Evolutionary conservation across 768 basidiomycete species (phyloP).

Genomic region (Nidularia sp.): DNA sequence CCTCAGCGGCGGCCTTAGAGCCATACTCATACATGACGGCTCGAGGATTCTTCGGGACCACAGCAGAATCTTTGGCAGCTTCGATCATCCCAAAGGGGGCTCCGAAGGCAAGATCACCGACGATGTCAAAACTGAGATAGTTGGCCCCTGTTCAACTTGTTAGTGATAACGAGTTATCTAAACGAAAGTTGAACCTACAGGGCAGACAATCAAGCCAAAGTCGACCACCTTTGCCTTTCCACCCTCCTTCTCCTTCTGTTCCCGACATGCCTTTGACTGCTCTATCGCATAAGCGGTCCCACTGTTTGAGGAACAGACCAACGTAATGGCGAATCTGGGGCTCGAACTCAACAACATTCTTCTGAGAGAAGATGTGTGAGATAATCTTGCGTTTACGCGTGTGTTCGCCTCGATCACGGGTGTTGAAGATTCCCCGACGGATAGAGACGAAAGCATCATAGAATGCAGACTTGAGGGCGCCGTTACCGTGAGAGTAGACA

Average conservation of each 20-base stretch:
- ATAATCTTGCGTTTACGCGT: slow-evolving; percentile 90
- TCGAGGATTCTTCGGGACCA: slow-evolving; percentile 56
- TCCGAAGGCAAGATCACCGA: slow-evolving; percentile 86
- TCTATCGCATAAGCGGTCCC: slow-evolving; percentile 63
- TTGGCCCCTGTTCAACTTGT: slow-evolving; percentile 35
- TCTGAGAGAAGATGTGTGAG: slow-evolving; percentile 80
- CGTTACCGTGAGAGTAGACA: slow-evolving; percentile 81
- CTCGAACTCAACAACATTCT: slow-evolving; percentile 84
- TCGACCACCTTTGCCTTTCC: slow-evolving; percentile 56
- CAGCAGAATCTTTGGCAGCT: slow-evolving; percentile 67
- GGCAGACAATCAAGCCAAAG: slow-evolving; percentile 76
- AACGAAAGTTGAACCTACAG: slow-evolving; percentile 37
- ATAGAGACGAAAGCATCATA: slow-evolving; percentile 80
- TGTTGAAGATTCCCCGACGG: slow-evolving; percentile 71
- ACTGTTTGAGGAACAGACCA: slow-evolving; percentile 57
- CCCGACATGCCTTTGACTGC: slow-evolving; percentile 57
- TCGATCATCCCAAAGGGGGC: slow-evolving; percentile 86
- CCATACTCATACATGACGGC: slow-evolving; percentile 57
- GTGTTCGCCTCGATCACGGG: slow-evolving; percentile 73
- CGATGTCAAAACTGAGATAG: slow-evolving; percentile 64
- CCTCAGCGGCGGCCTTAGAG: slow-evolving; percentile 30
- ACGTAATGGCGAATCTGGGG: slow-evolving; percentile 68
- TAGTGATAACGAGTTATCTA: slow-evolving; percentile 5
- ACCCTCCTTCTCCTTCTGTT: slow-evolving; percentile 58
- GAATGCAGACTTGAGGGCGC: slow-evolving; percentile 77